Evolutionary conservation across 2,329 filamentous ascomycete species (phyloP).

Genomic region (Amauroascus niger): DNA sequence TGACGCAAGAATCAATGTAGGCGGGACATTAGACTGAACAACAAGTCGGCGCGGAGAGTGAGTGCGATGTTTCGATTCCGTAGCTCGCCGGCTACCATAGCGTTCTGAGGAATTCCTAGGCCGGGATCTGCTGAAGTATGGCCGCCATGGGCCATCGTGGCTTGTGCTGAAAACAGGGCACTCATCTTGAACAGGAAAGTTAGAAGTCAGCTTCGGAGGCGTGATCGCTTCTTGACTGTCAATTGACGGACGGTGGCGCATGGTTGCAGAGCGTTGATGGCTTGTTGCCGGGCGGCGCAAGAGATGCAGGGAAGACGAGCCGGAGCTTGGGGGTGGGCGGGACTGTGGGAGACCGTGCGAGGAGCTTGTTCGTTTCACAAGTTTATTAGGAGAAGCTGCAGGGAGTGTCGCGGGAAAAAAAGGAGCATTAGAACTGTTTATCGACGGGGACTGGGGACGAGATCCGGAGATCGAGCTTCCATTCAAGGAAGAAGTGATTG

Average conservation of each 20-base stretch:
- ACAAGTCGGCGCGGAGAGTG: conserved; percentile 36
- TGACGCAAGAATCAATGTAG: conserved; percentile 42
- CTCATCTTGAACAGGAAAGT: conserved; percentile 19
- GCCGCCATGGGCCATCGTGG: conserved; percentile 26
- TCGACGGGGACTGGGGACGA: conserved; percentile 44
- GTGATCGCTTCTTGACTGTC: conserved; percentile 14
- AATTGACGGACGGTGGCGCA: conserved; percentile 38
- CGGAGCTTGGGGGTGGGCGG: conserved; percentile 27
- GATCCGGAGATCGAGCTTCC: conserved; percentile 42
- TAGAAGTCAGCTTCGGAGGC: background rate
- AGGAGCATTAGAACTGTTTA: conserved; percentile 46
- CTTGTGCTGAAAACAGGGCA: conserved; percentile 9
- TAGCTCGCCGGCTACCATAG: conserved; percentile 32
- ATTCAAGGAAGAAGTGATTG: conserved; percentile 39
- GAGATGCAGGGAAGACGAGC: conserved; percentile 37
- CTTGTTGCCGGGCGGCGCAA: conserved; percentile 54
- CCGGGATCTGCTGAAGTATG: conserved; percentile 34
- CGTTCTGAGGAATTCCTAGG: background rate
- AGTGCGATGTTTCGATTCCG: conserved; percentile 29
- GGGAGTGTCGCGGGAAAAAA: conserved; percentile 26
- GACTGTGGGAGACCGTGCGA: conserved; percentile 39
- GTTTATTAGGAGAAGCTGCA: conserved; percentile 46
- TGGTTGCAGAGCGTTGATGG: conserved; percentile 50
- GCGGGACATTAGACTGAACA: conserved; percentile 36
- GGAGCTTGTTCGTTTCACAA: conserved; percentile 53